Base-by-base conservation (phyloP, 1,284 basidiomycete species). In the Tremellales sp. region DNA sequence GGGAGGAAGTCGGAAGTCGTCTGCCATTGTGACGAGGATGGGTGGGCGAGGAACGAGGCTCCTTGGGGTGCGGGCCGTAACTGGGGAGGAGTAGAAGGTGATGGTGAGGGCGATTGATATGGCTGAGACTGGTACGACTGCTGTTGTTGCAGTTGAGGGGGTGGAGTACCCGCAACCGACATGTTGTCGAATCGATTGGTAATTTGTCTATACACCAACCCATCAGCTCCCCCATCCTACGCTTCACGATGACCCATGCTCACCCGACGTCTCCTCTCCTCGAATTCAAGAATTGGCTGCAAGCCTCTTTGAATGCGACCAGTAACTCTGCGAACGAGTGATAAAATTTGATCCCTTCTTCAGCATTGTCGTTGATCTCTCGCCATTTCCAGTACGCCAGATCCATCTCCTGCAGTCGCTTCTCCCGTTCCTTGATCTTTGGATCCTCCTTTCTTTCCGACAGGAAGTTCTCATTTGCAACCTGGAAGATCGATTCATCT, bases 281-380 rank as follows among this genome's bases (percentile, higher is more conserved):
- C n/a, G 77, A 74, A 42, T 79, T 78, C 33, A 80, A 80, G 84
- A 86, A 92, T 18, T 78, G 77, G 57, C 81, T 81, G 65, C 87
- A 91, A 2, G 77, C 76, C 47, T 85, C 83, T 63, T 83, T 84
- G 74, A 91, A 87, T 52, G 83, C 79, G 7, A 77, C 72, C 2
- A 92, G 70, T 37, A 90, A 81, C 10, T 77, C 79, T 3, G 80
- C 78, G 45, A 94, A 78, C 57, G 85, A 82, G 52, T 88, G 87
- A 66, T 94, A 91, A 62, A 93, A 93, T 84, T 90, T 85, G 56
- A 89, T 78, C 1, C 93, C 93, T 66, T 97, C 92, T 43, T 87
- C 84, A 10, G 94, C 76, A 66, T 97, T 91, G 45, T 82, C 80
- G 2, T 77, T 77, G 14, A 95, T 86, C 70, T 97, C 92, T 40